Evolutionary conservation across 176 grass and related monocot species (phyloP), one percentile per base, ranked within the genome.

Genomic region (Pontederia crassipes): DNA sequence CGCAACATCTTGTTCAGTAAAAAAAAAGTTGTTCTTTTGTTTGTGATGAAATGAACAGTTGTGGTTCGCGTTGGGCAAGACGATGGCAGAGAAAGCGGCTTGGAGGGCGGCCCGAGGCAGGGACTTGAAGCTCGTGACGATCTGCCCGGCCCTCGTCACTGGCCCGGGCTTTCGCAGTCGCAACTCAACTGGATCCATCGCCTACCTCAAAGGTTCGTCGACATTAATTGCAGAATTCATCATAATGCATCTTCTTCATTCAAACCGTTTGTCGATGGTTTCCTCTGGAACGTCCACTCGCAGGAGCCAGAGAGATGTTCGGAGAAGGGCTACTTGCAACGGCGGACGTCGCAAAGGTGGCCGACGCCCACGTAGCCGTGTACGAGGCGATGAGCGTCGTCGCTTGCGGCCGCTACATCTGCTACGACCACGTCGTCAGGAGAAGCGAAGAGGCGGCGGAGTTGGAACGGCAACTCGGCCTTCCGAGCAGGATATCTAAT

Each of bases 31-130:
- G 20, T 24, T 24, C 68, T n/a, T 0, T 76, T 55, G 77, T 13
- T 52, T 51, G 17, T 14, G 0, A 7, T 55, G 16, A 1, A 10
- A 26, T 78, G 1, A 24, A 24, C 20, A 95, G 89, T 45, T 95
- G 12, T 95, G 89, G 89, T 89, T 83, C 65, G 93, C 93, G 0
- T 76, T 98, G 4, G 93, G 87, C 51, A 98, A 98, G 71, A 92
- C 84, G 1, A 86, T 84, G 71, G 93, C 93, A 11, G 93, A 98
- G 81, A 98, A 92, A 53, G 84, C 87, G 0, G 93, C 84, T 7
- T 98, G 93, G 93, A 78, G 88, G 52, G 79, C 84, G 4, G 93
- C 93, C 32, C 82, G 93, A 20, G 88, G 93, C 67, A 80, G 93
- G 17, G 84, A 92, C 56, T 79, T 98, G 61, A 91, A 89, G 68